These are phyloP conservation scores for Globisporangium barbulae DNA, from an alignment of 352 stramenopile species.

Conservation along the genomic window DNA sequence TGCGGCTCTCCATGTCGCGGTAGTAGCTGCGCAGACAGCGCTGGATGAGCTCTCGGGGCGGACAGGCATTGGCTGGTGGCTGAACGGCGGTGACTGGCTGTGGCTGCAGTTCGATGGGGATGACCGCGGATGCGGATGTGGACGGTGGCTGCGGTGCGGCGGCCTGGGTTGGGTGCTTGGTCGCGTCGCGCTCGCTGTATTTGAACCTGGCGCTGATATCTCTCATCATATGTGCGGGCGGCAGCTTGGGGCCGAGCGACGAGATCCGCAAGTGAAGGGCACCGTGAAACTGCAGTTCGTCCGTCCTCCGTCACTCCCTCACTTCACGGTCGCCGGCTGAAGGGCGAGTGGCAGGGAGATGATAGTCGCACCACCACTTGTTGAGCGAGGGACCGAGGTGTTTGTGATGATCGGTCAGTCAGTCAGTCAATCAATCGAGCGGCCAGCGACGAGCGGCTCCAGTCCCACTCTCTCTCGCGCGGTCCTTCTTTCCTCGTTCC, in stretches of 20 bases:
- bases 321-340: constrained; percentile 1
- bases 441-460: constrained; percentile 6
- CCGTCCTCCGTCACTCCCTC: neutral
- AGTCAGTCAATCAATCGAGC: constrained; percentile 8
- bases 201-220: constrained; percentile 71
- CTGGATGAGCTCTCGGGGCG: constrained; percentile 63
- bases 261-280: constrained; percentile 10
- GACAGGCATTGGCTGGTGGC: constrained; percentile 20
- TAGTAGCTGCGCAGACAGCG: constrained; percentile 55
- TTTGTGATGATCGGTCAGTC: neutral
- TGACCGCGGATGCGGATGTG: constrained; percentile 3
- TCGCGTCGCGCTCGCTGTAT: constrained; percentile 43
- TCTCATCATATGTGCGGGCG: constrained; percentile 37
- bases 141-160: neutral
- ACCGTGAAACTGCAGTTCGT: constrained; percentile 7
- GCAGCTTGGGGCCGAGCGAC: constrained; percentile 7
- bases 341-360: constrained; percentile 1
- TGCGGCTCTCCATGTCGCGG: constrained; percentile 31
- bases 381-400: too few relatives aligned
- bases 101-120: neutral
- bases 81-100: neutral
- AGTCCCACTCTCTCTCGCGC: constrained; percentile 12
- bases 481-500: constrained; percentile 1
- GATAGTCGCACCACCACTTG: neutral
- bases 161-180: constrained; percentile 9